phyloP scores from a whole-genome alignment of 139 green algal species.

The Micractinium conductrix region DNA sequence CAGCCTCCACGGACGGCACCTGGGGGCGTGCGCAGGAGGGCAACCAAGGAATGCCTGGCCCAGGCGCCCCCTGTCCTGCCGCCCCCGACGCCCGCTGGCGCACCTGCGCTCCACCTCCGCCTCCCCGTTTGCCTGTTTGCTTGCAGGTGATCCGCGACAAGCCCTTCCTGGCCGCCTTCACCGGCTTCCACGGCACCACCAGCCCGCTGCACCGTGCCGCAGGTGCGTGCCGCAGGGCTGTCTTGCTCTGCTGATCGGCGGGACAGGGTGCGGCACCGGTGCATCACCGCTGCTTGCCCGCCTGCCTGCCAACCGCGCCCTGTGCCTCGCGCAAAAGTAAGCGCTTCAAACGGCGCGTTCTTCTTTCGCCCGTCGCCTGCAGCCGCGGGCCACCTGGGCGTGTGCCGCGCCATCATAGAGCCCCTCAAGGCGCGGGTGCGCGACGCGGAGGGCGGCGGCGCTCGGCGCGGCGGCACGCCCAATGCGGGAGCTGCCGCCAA shows the following conservation, averaged over 20 bases:
- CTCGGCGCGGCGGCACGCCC: background rate
- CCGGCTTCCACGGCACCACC: slow-evolving; percentile 37
- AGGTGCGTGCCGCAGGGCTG: background rate
- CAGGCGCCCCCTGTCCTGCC: background rate
- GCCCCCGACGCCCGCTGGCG: no score
- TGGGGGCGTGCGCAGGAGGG: background rate
- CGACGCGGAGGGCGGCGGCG: background rate
- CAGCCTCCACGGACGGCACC: background rate
- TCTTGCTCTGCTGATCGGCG: background rate
- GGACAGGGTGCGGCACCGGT: background rate
- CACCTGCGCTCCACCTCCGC: no score
- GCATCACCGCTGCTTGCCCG: background rate
- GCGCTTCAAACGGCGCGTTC: background rate
- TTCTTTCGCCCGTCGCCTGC: background rate
- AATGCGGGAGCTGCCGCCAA: background rate
- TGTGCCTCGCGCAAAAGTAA: no score
- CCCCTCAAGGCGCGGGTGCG: slow-evolving; percentile 18
- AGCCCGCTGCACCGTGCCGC: slow-evolving; percentile 44
- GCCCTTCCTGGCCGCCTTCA: slow-evolving; percentile 42
- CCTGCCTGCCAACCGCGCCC: background rate
- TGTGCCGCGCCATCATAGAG: slow-evolving; percentile 43
- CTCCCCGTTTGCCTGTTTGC: background rate
- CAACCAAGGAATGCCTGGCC: no score
- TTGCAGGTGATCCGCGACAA: slow-evolving; percentile 32
- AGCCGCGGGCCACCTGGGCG: slow-evolving; percentile 23